Evolutionary conservation across 805 yeast species (phyloP), one percentile per base, ranked within the genome.

Genomic region (Ascoidea asiatica): DNA sequence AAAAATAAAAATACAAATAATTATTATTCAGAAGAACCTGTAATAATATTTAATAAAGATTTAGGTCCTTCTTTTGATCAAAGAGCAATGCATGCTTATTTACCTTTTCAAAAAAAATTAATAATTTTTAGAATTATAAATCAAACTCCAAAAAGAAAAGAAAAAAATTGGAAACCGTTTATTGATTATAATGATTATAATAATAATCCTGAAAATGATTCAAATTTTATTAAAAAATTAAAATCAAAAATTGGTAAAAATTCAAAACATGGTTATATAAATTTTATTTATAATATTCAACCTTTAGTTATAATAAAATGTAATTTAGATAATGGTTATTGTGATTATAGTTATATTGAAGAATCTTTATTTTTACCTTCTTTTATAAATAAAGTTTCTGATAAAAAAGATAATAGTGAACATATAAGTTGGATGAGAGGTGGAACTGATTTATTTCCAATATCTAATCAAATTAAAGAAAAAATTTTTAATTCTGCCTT

Each of bases 31-130:
- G 63, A 63, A 21, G 69, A 66, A 44, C 72, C 72, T 1, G 42
- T 65, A 17, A 49, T 66, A n/a, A 47, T 65, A 1, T 65, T 54
- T 50, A 66, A 66, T 41, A 45, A 53, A 17, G 35, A 29, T 29
- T 29, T 29, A 29, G 35, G 35, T 2, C 15, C 8, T 29, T 42
- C 43, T 20, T 51, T 48, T 43, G 44, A 52, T 2, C 44, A 49
- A 37, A 20, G 47, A 19, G 29, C 44, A 15, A 38, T 47, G 40
- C 41, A 21, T 36, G 43, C 38, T 3, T 36, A 35, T 23, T 39
- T 39, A 17, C 40, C 46, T 4, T 46, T 44, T 20, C 40, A 39
- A 17, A 44, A 41, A 23, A 19, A 39, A 7, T 20, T 39, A 13
- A 38, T 41, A 17, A 42, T 35, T 36, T 23, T 46, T 19, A 5